These are phyloP conservation scores for Pyrrhoderma noxium DNA, from an alignment of 1,284 basidiomycete genomes.

Conservation along the genomic window DNA sequence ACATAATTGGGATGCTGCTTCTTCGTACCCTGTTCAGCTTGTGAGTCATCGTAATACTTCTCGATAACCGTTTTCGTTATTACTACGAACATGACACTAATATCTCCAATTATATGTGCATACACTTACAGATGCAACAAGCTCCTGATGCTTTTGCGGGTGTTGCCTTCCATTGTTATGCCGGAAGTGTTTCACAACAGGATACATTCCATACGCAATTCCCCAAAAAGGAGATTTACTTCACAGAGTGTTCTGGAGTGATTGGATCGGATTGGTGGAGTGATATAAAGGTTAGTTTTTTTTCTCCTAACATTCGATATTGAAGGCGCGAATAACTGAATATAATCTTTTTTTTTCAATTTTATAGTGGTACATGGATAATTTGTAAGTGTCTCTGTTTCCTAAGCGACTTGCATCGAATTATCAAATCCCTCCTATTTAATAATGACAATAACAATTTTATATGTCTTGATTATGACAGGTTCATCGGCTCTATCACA, in stretches of 20 bases:
- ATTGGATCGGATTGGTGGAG: constrained; percentile 68
- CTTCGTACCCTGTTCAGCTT: constrained; percentile 37
- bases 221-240: constrained; percentile 42
- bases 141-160: constrained; percentile 39
- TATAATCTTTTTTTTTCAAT: background rate
- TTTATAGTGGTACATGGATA: constrained; percentile 65
- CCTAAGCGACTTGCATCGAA: no score
- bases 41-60: constrained; percentile 16
- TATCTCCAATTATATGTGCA: constrained; percentile 4
- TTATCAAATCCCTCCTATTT: no score
- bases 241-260: constrained; percentile 46
- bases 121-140: constrained; percentile 37
- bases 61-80: background rate
- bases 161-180: constrained; percentile 46
- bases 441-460: no score
- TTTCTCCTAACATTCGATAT: background rate
- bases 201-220: constrained; percentile 38
- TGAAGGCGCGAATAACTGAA: constrained; percentile 12
- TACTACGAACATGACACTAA: background rate
- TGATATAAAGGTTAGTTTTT: constrained; percentile 55
- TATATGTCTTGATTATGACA: background rate
- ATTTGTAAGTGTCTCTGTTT: constrained; percentile 45
- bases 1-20: constrained; percentile 49
- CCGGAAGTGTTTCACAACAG: constrained; percentile 34
- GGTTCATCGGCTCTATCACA: constrained; percentile 20